A percentile compares a stretch with the other conserved stretches of the same genome.
phyloP scores from a whole-genome alignment of 2,329 filamentous ascomycete species.

The Metarhizium humberi region DNA sequence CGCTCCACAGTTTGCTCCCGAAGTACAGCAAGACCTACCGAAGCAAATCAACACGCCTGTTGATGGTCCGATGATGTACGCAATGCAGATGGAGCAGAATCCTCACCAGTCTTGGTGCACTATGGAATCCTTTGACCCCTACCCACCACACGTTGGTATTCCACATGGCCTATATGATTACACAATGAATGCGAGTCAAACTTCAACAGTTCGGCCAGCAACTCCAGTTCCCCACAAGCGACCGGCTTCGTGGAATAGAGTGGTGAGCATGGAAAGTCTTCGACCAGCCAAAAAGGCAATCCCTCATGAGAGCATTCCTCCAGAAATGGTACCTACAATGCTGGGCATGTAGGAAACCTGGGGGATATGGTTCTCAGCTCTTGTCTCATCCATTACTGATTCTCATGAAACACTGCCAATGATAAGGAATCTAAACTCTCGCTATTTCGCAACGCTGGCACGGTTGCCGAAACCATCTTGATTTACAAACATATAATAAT shows the following conservation, averaged over 20 bases:
- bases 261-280: constrained; percentile 27
- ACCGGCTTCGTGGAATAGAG: constrained; percentile 28
- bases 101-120: constrained; percentile 16
- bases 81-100: constrained; percentile 20
- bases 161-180: constrained; percentile 15
- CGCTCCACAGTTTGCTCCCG: constrained; percentile 29
- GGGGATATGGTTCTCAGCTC: not conserved
- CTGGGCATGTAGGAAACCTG: constrained; percentile 14
- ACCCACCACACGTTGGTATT: constrained; percentile 8
- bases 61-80: constrained; percentile 20
- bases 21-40: constrained; percentile 15
- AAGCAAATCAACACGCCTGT: constrained; percentile 24
- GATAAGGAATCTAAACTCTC: not conserved
- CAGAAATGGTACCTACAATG: constrained; percentile 15
- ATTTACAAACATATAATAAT: not conserved
- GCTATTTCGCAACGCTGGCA: not conserved
- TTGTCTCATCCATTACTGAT: not conserved
- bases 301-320: constrained; percentile 17
- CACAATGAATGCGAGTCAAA: constrained; percentile 14
- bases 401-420: not conserved
- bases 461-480: not conserved
- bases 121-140: constrained; percentile 10
- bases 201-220: constrained; percentile 22
- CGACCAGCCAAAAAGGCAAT: constrained; percentile 26
- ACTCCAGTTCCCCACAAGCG: constrained; percentile 29